phyloP scores from a whole-genome alignment of 2,329 filamentous ascomycete genomes.

The Aspergillus aculeatinus region DNA sequence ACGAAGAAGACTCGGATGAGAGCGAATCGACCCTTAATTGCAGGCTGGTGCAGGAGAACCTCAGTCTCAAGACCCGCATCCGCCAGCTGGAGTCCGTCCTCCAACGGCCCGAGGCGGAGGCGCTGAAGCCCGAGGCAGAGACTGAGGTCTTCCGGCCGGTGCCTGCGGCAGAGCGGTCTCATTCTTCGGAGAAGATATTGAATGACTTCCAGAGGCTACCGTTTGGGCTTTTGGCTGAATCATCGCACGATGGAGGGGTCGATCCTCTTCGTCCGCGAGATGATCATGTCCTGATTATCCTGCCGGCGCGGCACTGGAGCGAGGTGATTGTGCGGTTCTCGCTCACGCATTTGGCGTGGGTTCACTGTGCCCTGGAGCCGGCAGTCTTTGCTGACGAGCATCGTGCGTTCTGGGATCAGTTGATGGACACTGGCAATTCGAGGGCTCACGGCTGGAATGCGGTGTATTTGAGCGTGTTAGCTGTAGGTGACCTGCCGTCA shows the following conservation, averaged over 20 bases:
- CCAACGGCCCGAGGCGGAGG: slow-evolving; percentile 2
- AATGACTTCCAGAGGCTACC: slow-evolving; percentile 3
- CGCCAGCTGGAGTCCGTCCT: slow-evolving; percentile 5
- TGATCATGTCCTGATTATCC: not conserved
- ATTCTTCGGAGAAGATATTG: not conserved
- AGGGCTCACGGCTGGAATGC: not conserved
- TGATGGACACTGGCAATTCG: not conserved
- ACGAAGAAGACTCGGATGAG: not conserved
- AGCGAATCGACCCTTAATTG: not conserved
- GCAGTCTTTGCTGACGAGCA: not conserved
- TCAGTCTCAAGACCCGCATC: slow-evolving; percentile 6
- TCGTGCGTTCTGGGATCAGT: not conserved
- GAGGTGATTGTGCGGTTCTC: slow-evolving; percentile 1
- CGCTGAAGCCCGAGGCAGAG: not conserved
- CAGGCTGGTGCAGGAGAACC: not conserved
- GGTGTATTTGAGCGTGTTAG: slow-evolving; percentile 3
- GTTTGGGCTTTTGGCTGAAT: slow-evolving; percentile 2
- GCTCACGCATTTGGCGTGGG: not conserved
- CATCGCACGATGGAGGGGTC: not conserved
- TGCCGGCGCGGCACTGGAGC: slow-evolving; percentile 1
- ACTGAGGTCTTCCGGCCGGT: not conserved
- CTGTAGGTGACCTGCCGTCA: not conserved
- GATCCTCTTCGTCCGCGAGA: not conserved
- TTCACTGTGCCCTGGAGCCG: slow-evolving; percentile 1
- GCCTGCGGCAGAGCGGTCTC: not conserved